Percentiles rank a stretch among this genome's conserved stretches.
These are phyloP conservation scores for Fusarium transvaalense DNA, from an alignment of 2,329 filamentous ascomycete genomes.

Conservation along the genomic window DNA sequence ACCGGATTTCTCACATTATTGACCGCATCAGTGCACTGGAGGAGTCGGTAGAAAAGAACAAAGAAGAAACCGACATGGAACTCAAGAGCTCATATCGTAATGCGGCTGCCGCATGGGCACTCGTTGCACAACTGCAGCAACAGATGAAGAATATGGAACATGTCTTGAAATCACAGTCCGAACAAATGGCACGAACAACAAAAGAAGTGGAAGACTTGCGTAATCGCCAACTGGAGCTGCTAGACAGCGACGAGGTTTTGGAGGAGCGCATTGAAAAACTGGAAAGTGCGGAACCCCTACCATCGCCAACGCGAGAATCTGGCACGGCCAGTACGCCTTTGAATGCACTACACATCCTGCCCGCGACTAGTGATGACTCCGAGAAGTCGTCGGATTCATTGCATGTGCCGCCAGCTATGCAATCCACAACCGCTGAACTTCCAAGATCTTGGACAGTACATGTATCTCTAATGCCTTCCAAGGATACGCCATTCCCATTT, in stretches of 20 bases:
- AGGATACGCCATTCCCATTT: slow-evolving; percentile 68
- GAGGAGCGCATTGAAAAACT: slow-evolving; percentile 68
- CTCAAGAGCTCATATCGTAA: slow-evolving; percentile 68
- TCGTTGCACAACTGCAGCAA: slow-evolving; percentile 61
- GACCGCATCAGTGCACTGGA: slow-evolving; percentile 64
- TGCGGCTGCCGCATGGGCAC: slow-evolving; percentile 66
- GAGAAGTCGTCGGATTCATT: slow-evolving; percentile 18
- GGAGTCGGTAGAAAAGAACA: slow-evolving; percentile 66
- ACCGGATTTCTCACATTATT: slow-evolving; percentile 56
- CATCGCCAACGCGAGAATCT: slow-evolving; percentile 44
- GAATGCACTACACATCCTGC: slow-evolving; percentile 35
- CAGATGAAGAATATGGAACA: slow-evolving; percentile 53
- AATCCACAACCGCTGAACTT: slow-evolving; percentile 19
- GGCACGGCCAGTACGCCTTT: slow-evolving; percentile 16
- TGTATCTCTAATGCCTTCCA: slow-evolving; percentile 68
- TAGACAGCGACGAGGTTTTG: slow-evolving; percentile 63
- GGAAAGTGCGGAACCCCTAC: slow-evolving; percentile 47
- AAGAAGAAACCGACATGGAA: slow-evolving; percentile 64
- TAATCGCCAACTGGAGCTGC: slow-evolving; percentile 63
- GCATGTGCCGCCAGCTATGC: slow-evolving; percentile 5
- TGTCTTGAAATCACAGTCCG: slow-evolving; percentile 56
- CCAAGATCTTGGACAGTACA: slow-evolving; percentile 68
- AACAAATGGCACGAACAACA: slow-evolving; percentile 57
- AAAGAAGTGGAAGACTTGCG: slow-evolving; percentile 60
- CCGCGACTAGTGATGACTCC: slow-evolving; percentile 17